Base-by-base conservation (phyloP, 176 grass and related monocot genomes). In the Lolium rigidum region DNA sequence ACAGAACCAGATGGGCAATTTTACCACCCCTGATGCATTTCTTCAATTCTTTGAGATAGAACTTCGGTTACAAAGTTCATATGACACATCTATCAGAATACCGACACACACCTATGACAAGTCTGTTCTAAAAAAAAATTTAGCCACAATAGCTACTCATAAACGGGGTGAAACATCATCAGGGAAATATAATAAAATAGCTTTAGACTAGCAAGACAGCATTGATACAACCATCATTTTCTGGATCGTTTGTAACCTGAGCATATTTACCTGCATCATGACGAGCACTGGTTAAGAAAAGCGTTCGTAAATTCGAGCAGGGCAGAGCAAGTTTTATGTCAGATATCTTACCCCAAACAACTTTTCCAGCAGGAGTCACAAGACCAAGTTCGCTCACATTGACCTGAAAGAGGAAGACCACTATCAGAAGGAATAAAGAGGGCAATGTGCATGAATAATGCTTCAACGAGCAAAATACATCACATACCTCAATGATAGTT, bases 311-410 rank as follows among this genome's bases (percentile, higher is more conserved):
- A 47, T 21, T 58, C 7, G 56, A 58, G 56, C 18, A 6, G 14
- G 75, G 35, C 35, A 35, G 16, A 64, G 10, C 69, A 22, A 25
- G 87, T 37, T 72, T 13, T 25, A 17, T 8, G 4, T 37, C 12
- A 55, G 35, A 72, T 48, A 25, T 57, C 86, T 93, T 83, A 94
- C 95, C 95, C 95, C 95, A 97, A 66, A 97, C 92, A 87, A 97
- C 90, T 91, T 97, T 97, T 91, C 95, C 95, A 66, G 92, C 95
- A 5, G 95, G 95, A 51, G 95, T 97, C 18, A 97, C 92, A 17
- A 97, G 90, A 79, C 95, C 95, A 49, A 97, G 95, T 78, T 97
- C 95, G 13, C 95, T 94, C 3, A 97, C 95, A 79, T 94, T 97
- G 18, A 97, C 92, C 95, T 97, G 83, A 16, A 74, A 85, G 51